phyloP scores from a whole-genome alignment of 2,329 filamentous ascomycete genomes.

The Xylariaceae sp. region DNA sequence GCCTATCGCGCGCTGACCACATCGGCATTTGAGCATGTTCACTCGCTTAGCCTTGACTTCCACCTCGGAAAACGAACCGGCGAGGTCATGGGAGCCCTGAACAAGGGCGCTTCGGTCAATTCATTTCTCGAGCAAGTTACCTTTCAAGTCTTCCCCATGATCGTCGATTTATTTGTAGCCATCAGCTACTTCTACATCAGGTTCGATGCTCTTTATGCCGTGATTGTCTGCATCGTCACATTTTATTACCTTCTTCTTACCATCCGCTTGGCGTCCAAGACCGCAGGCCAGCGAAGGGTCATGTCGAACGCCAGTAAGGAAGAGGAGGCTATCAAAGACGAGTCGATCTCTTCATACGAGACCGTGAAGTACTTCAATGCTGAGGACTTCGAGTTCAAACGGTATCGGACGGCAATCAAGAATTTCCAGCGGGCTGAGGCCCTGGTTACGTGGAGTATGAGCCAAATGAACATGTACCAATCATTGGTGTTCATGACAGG shows the following conservation, averaged over 20 bases:
- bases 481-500: constrained; percentile 75
- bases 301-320: constrained; percentile 95
- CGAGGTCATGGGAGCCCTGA: constrained; percentile 89
- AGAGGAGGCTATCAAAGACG: constrained; percentile 96
- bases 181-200: constrained; percentile 71
- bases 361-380: constrained; percentile 90
- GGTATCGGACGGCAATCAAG: constrained; percentile 65
- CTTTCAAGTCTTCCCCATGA: constrained; percentile 92
- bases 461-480: constrained; percentile 75
- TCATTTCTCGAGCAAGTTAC: constrained; percentile 94
- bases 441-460: constrained; percentile 69
- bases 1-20: constrained; percentile 92
- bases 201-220: constrained; percentile 85
- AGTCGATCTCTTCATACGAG: constrained; percentile 98
- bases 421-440: constrained; percentile 71
- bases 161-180: constrained; percentile 81
- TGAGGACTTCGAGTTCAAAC: constrained; percentile 69
- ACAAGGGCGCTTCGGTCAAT: constrained; percentile 94
- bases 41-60: constrained; percentile 90
- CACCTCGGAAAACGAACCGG: constrained; percentile 95
- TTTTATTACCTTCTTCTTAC: constrained; percentile 97
- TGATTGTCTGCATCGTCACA: constrained; percentile 83
- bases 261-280: constrained; percentile 89
- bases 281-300: constrained; percentile 81
- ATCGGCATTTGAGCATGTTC: constrained; percentile 94